Conservation (phyloP, 2,329 filamentous ascomycete genomes). For the Pseudopithomyces chartarum region DNA sequence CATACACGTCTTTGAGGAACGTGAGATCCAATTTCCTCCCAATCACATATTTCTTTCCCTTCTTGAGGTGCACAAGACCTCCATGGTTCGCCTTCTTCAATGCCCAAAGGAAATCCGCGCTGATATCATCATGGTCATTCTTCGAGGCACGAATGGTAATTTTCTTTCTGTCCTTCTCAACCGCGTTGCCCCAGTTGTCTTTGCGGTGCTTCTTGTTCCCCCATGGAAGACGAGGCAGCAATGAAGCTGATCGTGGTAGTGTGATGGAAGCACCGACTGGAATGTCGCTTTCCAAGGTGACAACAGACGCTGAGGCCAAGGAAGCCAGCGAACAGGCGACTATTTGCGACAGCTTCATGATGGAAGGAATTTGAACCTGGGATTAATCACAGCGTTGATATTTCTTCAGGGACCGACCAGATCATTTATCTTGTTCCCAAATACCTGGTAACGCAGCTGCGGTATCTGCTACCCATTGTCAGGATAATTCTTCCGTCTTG, state of each 20-base stretch:
- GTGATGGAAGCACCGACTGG: conserved; percentile 25
- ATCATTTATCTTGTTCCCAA: conserved; percentile 7
- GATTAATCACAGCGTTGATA: background rate
- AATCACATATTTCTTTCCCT: conserved; percentile 61
- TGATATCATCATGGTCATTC: conserved; percentile 62
- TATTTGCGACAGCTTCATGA: conserved; percentile 26
- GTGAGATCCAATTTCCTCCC: conserved; percentile 64
- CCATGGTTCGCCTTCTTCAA: conserved; percentile 63
- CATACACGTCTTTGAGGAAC: conserved; percentile 62
- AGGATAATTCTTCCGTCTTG: conserved; percentile 17
- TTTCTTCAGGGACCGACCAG: background rate
- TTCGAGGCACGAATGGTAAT: conserved; percentile 59
- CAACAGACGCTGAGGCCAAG: conserved; percentile 20
- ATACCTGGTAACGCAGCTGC: conserved; percentile 5
- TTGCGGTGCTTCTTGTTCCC: conserved; percentile 18
- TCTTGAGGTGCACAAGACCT: conserved; percentile 60
- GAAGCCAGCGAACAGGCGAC: conserved; percentile 20
- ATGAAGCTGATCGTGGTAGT: conserved; percentile 11
- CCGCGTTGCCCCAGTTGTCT: conserved; percentile 37
- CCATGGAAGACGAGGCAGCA: conserved; percentile 13
- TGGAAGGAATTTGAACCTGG: background rate
- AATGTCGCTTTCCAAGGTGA: conserved; percentile 13
- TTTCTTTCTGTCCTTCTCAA: conserved; percentile 48
- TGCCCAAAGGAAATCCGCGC: conserved; percentile 59
- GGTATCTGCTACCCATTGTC: background rate